Conservation (phyloP, 768 basidiomycete genomes). For the Suillus fuscotomentosus region DNA sequence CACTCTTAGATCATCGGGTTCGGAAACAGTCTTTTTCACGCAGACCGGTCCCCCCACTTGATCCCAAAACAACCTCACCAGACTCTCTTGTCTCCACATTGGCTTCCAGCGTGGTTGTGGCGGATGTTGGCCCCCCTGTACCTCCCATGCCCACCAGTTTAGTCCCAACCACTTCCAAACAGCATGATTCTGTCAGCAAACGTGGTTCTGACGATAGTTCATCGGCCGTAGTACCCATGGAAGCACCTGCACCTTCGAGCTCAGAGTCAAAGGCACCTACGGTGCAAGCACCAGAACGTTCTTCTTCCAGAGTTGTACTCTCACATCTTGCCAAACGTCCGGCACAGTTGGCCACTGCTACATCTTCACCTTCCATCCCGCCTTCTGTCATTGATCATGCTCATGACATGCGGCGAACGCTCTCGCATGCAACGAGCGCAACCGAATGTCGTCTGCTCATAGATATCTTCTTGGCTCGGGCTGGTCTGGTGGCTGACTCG, state of each 20-base stretch:
- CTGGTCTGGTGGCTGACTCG: constrained; percentile 40
- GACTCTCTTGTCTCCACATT: constrained; percentile 8
- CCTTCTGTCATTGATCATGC: constrained; percentile 44
- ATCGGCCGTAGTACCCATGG: background rate
- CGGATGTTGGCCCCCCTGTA: background rate
- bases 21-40: constrained; percentile 27
- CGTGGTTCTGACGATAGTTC: background rate
- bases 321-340: constrained; percentile 11
- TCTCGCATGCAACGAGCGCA: constrained; percentile 67
- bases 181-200: constrained; percentile 4
- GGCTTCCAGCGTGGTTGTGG: background rate
- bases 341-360: constrained; percentile 17
- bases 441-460: constrained; percentile 85
- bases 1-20: constrained; percentile 17
- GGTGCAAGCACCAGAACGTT: constrained; percentile 10
- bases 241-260: background rate
- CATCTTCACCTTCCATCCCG: constrained; percentile 17
- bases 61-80: constrained; percentile 11
- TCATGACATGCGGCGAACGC: constrained; percentile 63
- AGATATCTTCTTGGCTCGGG: constrained; percentile 75
- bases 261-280: constrained; percentile 1
- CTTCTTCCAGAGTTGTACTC: constrained; percentile 14
- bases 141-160: background rate
- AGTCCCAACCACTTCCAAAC: constrained; percentile 3
- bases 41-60: constrained; percentile 19